These are phyloP conservation scores for Somion occarium DNA, from an alignment of 1,284 basidiomycete species.

Conservation along the genomic window DNA sequence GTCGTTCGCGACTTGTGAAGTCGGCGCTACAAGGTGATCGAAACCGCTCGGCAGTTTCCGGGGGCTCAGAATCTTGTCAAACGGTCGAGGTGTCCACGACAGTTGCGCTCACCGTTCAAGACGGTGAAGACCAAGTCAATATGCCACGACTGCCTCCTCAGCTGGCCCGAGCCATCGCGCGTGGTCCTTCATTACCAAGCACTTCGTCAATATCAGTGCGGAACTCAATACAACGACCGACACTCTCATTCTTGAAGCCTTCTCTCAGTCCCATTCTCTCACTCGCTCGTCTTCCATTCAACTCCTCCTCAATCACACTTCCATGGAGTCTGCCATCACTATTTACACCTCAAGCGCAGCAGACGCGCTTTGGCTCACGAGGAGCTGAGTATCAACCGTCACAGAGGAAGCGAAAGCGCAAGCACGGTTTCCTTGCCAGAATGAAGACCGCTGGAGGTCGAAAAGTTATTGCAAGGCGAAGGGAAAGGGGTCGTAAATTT, in stretches of 20 bases:
- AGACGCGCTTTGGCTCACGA: slow-evolving; percentile 44
- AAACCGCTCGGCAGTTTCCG: neutral
- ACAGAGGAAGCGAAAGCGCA: slow-evolving; percentile 83
- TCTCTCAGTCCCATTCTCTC: slow-evolving; percentile 1
- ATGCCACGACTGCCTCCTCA: slow-evolving; percentile 9
- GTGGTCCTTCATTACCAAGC: neutral
- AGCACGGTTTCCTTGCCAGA: slow-evolving; percentile 81
- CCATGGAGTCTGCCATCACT: slow-evolving; percentile 8
- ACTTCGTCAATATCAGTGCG: neutral
- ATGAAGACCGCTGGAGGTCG: slow-evolving; percentile 59
- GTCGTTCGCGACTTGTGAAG: neutral
- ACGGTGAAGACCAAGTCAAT: slow-evolving; percentile 1
- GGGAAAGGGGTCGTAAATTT: slow-evolving; percentile 34
- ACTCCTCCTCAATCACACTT: neutral
- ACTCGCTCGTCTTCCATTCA: slow-evolving; percentile 4
- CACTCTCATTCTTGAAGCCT: neutral
- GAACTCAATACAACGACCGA: neutral
- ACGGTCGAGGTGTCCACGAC: neutral
- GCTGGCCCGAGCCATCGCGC: slow-evolving; percentile 3
- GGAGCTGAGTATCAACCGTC: slow-evolving; percentile 87
- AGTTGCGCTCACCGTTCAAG: neutral
- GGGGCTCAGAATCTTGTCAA: neutral
- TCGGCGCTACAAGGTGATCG: neutral
- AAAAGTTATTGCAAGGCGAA: slow-evolving; percentile 43
- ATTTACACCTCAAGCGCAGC: slow-evolving; percentile 26